phyloP scores from a whole-genome alignment of 208 protist species.

The Acanthamoeba sp. region DNA sequence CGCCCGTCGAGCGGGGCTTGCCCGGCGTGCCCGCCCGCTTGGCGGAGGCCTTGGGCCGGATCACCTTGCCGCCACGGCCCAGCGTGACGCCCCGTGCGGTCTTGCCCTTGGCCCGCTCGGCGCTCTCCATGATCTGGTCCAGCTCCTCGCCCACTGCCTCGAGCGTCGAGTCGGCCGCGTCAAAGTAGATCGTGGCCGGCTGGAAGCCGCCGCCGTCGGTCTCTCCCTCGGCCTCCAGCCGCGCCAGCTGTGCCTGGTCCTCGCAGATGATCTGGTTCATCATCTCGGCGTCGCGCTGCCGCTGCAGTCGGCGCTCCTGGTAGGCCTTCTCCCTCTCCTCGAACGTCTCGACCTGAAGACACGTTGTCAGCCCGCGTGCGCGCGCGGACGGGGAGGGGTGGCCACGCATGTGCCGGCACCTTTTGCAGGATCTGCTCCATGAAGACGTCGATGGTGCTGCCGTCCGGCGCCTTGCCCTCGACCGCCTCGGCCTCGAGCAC shows the following conservation, averaged over 20 bases:
- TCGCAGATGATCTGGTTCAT: constrained; percentile 52
- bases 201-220: neutral
- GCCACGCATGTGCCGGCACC: no score
- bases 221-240: neutral
- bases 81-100: neutral
- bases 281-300: constrained; percentile 39
- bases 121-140: neutral
- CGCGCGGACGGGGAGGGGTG: neutral
- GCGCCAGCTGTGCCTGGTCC: neutral
- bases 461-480: constrained; percentile 65
- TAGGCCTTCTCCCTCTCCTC: constrained; percentile 56
- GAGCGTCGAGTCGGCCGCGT: neutral
- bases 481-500: constrained; percentile 57
- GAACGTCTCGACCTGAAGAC: constrained; percentile 6
- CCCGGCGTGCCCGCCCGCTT: neutral
- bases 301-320: constrained; percentile 36
- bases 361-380: neutral
- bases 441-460: constrained; percentile 34
- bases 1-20: neutral
- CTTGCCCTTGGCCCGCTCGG: neutral
- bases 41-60: neutral
- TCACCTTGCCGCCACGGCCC: neutral
- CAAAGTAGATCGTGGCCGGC: constrained; percentile 46
- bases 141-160: constrained; percentile 21
- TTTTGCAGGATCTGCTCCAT: constrained; percentile 54